phyloP scores from a whole-genome alignment of 2,329 filamentous ascomycete genomes.

The Ambrosiella cleistominuta region DNA sequence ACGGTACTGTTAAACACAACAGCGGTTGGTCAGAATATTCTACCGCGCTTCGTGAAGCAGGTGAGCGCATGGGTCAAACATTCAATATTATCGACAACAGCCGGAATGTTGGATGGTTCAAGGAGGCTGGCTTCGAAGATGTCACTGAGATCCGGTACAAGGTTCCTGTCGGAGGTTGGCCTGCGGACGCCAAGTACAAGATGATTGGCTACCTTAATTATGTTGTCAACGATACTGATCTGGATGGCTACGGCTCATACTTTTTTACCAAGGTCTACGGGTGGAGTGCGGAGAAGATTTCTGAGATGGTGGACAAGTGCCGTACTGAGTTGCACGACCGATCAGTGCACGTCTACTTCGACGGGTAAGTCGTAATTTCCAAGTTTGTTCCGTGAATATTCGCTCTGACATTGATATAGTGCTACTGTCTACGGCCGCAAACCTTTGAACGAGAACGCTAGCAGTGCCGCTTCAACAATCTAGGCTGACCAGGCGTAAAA shows the following conservation, averaged over 20 bases:
- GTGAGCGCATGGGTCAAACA: slow-evolving; percentile 19
- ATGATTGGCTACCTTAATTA: slow-evolving; percentile 24
- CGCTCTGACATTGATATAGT: neutral
- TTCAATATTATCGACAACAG: slow-evolving; percentile 17
- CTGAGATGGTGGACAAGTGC: slow-evolving; percentile 20
- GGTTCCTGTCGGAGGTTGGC: slow-evolving; percentile 28
- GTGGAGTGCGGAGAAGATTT: slow-evolving; percentile 21
- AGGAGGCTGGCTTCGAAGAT: slow-evolving; percentile 17
- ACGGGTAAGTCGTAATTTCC: slow-evolving; percentile 19
- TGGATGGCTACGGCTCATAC: slow-evolving; percentile 22
- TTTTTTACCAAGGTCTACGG: slow-evolving; percentile 23
- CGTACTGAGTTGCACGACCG: slow-evolving; percentile 21
- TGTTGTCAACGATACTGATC: slow-evolving; percentile 20
- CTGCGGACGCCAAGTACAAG: slow-evolving; percentile 27
- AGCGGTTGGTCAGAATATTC: slow-evolving; percentile 18
- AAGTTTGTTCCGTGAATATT: too few species aligned
- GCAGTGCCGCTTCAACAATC: slow-evolving; percentile 6
- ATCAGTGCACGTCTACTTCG: slow-evolving; percentile 23
- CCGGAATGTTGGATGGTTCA: slow-evolving; percentile 14
- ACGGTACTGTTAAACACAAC: slow-evolving; percentile 17
- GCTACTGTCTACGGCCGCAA: slow-evolving; percentile 7
- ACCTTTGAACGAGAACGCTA: neutral
- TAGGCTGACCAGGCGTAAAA: neutral
- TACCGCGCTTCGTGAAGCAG: slow-evolving; percentile 17
- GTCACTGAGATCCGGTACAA: slow-evolving; percentile 16